These are phyloP conservation scores for Apophysomyces variabilis DNA, from an alignment of 371 early-diverging fungal species.

Conservation along the genomic window DNA sequence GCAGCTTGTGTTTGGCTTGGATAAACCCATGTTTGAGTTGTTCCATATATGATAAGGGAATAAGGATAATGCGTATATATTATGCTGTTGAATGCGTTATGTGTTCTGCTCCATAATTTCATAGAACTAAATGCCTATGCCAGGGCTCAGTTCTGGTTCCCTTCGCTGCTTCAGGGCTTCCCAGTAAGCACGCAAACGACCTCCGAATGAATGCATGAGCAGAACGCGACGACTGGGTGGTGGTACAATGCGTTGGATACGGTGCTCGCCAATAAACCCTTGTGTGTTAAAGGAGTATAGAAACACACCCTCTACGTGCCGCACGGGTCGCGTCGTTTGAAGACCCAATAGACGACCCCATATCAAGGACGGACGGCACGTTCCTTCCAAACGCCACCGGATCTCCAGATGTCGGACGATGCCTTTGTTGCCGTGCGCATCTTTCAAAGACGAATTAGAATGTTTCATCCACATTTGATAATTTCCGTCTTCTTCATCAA, in stretches of 20 bases:
- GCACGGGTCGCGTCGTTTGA: conserved; percentile 5
- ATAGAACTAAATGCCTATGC: conserved; percentile 19
- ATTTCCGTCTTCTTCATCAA: conserved; percentile 5
- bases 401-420: conserved; percentile 43
- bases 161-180: conserved; percentile 31
- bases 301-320: conserved; percentile 57
- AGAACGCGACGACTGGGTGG: conserved; percentile 61
- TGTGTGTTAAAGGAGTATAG: conserved; percentile 54
- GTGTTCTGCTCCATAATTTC: neutral
- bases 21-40: no score
- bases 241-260: conserved; percentile 63
- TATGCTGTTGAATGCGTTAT: no score
- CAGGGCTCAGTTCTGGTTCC: conserved; percentile 36
- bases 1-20: no score
- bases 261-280: conserved; percentile 60
- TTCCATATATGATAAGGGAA: no score
- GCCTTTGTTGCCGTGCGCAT: conserved; percentile 18
- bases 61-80: no score
- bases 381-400: conserved; percentile 60
- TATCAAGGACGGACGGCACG: conserved; percentile 36
- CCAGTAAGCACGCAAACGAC: conserved; percentile 43
- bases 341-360: conserved; percentile 18
- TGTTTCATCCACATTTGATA: conserved; percentile 5
- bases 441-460: neutral
- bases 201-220: conserved; percentile 51